Base-by-base conservation (phyloP, 768 basidiomycete genomes). In the Podaxis sp. region DNA sequence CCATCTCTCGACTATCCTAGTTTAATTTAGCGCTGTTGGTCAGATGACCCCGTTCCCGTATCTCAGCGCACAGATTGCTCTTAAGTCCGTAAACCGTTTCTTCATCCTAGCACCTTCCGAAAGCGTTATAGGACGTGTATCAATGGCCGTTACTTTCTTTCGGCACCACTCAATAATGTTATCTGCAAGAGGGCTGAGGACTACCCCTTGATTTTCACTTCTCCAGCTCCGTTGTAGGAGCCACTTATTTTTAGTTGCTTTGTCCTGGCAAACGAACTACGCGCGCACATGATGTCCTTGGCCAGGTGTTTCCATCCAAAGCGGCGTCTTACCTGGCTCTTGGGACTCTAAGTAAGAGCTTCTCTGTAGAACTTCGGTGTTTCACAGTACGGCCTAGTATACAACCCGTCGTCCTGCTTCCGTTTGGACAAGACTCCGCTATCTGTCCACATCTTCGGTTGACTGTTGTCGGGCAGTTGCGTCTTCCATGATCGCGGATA, bases 281-380 rank as follows among this genome's bases (percentile, higher is more conserved):
- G 7, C 14, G 42, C 14, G 1, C 42, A 44, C 42, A 44, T 40
- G 38, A 4, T n/a, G 38, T 16, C 16, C 38, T 5, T 40, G 4
- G 16, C 38, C 38, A n/a, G 16, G 38, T 40, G 38, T 13, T 25
- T 37, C 46, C 21, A 35, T 50, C 18, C 9, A 5, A 37, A 57
- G 56, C 16, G 9, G 5, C 18, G 23, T 48, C 27, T 35, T 46
- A 18, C 32, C 10, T 21, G 14, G 28, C 27, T 32, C 57, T 40
- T 23, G 47, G 32, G 28, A 11, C 11, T n/a, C 13, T 50, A 5
- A 21, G 36, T 14, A 14, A 37, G 42, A 23, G 13, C 5, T 5
- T 5, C 21, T 61, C 59, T 61, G 53, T 11, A 48, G 50, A 61
- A 61, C 28, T 46, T 61, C 59, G 52, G 59, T 48, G 44, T 47